These are phyloP conservation scores for Isochrysis galbana DNA, from an alignment of 78 protist species.

Conservation along the genomic window DNA sequence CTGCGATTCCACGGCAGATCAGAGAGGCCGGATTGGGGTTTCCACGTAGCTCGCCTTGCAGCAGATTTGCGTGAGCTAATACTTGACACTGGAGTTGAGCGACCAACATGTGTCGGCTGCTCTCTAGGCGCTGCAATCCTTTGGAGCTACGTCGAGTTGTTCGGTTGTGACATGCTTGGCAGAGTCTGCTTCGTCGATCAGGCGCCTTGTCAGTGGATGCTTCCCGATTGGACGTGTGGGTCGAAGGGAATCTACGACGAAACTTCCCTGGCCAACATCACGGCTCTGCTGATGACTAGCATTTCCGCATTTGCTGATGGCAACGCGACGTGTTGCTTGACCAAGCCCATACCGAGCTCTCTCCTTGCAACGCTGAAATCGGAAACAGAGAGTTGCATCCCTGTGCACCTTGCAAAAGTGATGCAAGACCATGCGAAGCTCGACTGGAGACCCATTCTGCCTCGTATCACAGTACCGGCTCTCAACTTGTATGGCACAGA, in stretches of 20 bases:
- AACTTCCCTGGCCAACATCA: background rate
- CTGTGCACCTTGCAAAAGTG: background rate
- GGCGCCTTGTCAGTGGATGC: conserved; percentile 5
- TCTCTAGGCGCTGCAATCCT: conserved; percentile 14
- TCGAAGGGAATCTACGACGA: background rate
- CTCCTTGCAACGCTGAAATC: background rate
- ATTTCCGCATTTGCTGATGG: background rate
- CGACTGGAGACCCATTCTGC: background rate
- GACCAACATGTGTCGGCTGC: background rate
- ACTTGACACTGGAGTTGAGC: background rate
- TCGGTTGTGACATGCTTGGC: background rate
- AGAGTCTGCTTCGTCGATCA: conserved; percentile 18
- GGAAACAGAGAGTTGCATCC: conserved; percentile 1
- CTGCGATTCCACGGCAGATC: conserved; percentile 22
- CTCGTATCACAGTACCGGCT: background rate
- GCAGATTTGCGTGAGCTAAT: conserved; percentile 21
- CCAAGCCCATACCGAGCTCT: background rate
- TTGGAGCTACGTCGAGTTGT: conserved; percentile 39
- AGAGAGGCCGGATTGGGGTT: conserved; percentile 26
- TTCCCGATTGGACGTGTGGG: background rate
- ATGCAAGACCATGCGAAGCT: conserved; percentile 20
- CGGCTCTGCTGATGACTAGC: background rate
- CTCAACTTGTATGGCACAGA: conserved; percentile 29
- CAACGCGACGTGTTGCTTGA: conserved; percentile 21
- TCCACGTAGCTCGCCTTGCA: conserved; percentile 36